Evolutionary conservation across 805 yeast species (phyloP).

Genomic region (Zygotorulaspora florentina): DNA sequence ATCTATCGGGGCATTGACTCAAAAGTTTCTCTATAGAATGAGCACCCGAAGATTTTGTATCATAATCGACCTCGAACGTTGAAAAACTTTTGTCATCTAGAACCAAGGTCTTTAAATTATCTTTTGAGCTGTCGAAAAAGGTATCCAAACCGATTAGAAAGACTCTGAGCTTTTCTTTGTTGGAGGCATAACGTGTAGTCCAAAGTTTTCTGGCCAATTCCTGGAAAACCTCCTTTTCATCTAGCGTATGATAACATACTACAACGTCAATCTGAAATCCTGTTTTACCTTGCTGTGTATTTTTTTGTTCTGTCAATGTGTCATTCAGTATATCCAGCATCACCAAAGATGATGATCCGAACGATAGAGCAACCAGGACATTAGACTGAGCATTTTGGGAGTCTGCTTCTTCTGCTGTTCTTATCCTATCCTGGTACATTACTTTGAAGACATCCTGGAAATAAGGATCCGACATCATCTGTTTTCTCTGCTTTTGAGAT

Average conservation of each 20-base stretch:
- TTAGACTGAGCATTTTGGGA: constrained; percentile 39
- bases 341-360: constrained; percentile 64
- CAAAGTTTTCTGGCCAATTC: constrained; percentile 13
- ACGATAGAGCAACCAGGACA: constrained; percentile 58
- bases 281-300: constrained; percentile 56
- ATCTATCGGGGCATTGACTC: constrained; percentile 41
- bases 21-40: constrained; percentile 15
- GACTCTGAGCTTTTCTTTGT: constrained; percentile 36
- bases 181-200: constrained; percentile 21
- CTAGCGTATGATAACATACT: constrained; percentile 41
- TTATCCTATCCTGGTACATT: constrained; percentile 26
- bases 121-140: constrained; percentile 34
- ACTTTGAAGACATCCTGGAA: constrained; percentile 64
- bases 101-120: constrained; percentile 32
- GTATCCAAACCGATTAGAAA: constrained; percentile 42
- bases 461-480: constrained; percentile 58
- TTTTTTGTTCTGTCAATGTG: constrained; percentile 56
- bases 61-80: constrained; percentile 7
- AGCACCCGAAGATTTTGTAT: neutral
- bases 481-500: constrained; percentile 74
- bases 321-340: constrained; percentile 62
- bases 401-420: constrained; percentile 20
- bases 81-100: constrained; percentile 31
- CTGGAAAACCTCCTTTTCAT: constrained; percentile 19
- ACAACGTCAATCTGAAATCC: constrained; percentile 63